These are phyloP conservation scores for Candida piceae DNA, from an alignment of 805 yeast species.

Conservation along the genomic window DNA sequence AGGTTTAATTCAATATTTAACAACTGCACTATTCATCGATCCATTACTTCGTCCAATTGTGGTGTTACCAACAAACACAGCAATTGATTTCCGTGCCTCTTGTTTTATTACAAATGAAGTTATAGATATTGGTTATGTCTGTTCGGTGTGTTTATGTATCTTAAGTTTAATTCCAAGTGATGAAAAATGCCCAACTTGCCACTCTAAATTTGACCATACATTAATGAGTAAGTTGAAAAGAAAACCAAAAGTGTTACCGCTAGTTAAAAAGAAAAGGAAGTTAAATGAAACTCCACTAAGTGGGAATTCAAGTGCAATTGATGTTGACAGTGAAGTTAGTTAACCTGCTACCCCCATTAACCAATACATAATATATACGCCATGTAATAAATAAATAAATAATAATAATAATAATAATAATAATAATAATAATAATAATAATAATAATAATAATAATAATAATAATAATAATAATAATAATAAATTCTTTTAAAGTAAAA, in stretches of 20 bases:
- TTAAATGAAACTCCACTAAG: too few species aligned
- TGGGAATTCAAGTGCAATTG: background rate
- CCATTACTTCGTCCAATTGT: slow-evolving; percentile 75
- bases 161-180: slow-evolving; percentile 64
- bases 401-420: too few species aligned
- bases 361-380: too few species aligned
- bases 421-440: too few species aligned
- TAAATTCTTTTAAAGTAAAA: too few species aligned
- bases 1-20: slow-evolving; percentile 78
- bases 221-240: slow-evolving; percentile 53
- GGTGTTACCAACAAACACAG: slow-evolving; percentile 74
- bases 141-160: slow-evolving; percentile 88
- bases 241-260: slow-evolving; percentile 43
- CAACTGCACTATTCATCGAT: slow-evolving; percentile 81
- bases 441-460: too few species aligned
- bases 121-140: slow-evolving; percentile 90
- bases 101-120: slow-evolving; percentile 88
- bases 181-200: slow-evolving; percentile 81
- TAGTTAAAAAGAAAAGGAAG: slow-evolving; percentile 22
- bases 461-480: too few species aligned
- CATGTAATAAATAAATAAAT: too few species aligned
- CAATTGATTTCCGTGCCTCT: slow-evolving; percentile 91
- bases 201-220: slow-evolving; percentile 63
- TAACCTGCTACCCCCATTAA: slow-evolving; percentile 1
- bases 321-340: slow-evolving; percentile 2